phyloP scores from a whole-genome alignment of 495 filamentous ascomycete genomes.

The Choiromyces venosus region DNA sequence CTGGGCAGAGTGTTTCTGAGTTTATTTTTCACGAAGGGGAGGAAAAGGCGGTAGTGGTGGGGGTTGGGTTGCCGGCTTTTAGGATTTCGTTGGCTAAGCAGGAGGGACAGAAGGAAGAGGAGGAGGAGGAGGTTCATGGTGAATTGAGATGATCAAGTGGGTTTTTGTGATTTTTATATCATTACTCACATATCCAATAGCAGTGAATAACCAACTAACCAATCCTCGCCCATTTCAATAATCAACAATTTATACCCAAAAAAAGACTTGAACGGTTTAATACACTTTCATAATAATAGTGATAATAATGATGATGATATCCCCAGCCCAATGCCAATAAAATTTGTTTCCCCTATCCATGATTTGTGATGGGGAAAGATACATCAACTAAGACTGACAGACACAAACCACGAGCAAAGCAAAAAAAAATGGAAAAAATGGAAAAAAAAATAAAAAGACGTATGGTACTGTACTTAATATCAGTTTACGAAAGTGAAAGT shows the following conservation, averaged over 20 bases:
- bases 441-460: not conserved
- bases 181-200: not conserved
- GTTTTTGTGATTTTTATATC: conserved; percentile 4
- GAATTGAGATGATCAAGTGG: not conserved
- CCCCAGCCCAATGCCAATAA: not conserved
- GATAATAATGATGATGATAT: not conserved
- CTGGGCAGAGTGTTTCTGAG: conserved; percentile 3
- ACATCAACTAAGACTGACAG: not conserved
- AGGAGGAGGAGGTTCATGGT: not conserved
- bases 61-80: conserved; percentile 23
- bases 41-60: conserved; percentile 5
- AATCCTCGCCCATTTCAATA: not conserved
- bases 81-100: conserved; percentile 18
- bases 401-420: not conserved
- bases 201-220: conserved; percentile 1
- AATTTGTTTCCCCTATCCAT: not conserved
- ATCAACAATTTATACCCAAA: not conserved
- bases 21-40: conserved; percentile 26
- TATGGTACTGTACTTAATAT: conserved; percentile 4
- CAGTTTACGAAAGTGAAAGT: not conserved
- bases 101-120: not conserved
- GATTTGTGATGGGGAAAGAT: not conserved
- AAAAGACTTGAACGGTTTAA: not conserved
- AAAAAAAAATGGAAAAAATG: not conserved
- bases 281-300: conserved; percentile 3